Percentiles rank a stretch among this genome's conserved stretches.
Evolutionary conservation across 208 protist genomes (phyloP).

Genomic region (Wallacemonas sp.): DNA sequence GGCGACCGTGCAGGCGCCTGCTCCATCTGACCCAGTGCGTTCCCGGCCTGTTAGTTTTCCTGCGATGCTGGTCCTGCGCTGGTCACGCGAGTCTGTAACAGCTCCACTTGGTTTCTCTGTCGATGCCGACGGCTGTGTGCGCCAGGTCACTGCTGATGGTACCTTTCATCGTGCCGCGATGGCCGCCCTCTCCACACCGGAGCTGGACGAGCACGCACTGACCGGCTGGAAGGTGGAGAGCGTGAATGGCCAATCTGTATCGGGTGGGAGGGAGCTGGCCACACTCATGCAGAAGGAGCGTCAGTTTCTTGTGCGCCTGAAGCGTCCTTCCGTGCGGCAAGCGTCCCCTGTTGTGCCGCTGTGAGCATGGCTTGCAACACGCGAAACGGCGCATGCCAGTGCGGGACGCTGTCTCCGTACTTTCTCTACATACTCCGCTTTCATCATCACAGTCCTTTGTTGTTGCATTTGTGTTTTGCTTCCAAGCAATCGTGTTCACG

Average conservation of each 20-base stretch:
- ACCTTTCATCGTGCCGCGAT: not conserved
- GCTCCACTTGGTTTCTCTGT: slow-evolving; percentile 7
- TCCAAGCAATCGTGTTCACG: too few relatives aligned
- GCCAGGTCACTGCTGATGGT: not conserved
- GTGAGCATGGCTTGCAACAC: not conserved
- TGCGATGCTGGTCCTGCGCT: not conserved
- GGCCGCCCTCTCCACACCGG: not conserved
- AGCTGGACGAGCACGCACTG: not conserved
- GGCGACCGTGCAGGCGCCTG: not conserved
- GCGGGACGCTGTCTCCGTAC: not conserved
- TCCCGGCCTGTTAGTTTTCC: not conserved
- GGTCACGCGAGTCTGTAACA: not conserved
- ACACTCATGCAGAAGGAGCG: not conserved
- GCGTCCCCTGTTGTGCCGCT: not conserved
- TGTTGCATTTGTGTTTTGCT: too few relatives aligned
- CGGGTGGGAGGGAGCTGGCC: slow-evolving; percentile 1
- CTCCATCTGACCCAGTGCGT: not conserved
- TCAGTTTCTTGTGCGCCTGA: not conserved
- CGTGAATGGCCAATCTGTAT: slow-evolving; percentile 2
- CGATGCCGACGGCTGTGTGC: not conserved
- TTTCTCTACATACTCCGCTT: too few relatives aligned
- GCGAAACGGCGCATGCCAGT: not conserved
- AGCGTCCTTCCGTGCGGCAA: not conserved
- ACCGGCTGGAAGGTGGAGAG: not conserved
- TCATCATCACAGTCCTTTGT: too few relatives aligned